These are phyloP conservation scores for Ilex paraguariensis DNA, from an alignment of 305 asterid genomes.

Conservation along the genomic window DNA sequence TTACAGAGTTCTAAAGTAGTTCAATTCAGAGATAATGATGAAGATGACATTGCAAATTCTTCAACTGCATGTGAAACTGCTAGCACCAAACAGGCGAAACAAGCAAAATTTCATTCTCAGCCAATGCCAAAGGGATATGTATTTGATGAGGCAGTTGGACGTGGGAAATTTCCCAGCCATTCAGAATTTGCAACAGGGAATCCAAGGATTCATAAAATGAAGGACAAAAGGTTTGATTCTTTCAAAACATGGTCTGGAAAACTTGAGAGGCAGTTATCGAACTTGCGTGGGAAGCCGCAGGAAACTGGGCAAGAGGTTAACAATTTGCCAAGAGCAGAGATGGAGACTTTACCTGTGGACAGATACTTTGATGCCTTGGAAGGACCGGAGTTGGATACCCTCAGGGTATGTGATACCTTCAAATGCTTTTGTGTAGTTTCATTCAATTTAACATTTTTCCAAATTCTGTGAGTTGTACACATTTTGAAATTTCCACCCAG, in stretches of 20 bases:
- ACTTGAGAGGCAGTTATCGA: slow-evolving; percentile 64
- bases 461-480: too few relatives aligned
- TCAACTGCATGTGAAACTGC: neutral
- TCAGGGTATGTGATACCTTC: slow-evolving; percentile 37
- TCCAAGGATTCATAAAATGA: slow-evolving; percentile 34
- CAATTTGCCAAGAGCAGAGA: slow-evolving; percentile 25
- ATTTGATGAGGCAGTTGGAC: slow-evolving; percentile 16
- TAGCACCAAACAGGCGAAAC: slow-evolving; percentile 1
- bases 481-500: too few relatives aligned
- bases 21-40: slow-evolving; percentile 1
- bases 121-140: slow-evolving; percentile 47
- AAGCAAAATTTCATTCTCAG: slow-evolving; percentile 45
- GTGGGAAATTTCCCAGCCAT: slow-evolving; percentile 16
- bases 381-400: slow-evolving; percentile 75
- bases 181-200: slow-evolving; percentile 18
- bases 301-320: slow-evolving; percentile 28
- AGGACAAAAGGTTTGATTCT: slow-evolving; percentile 57
- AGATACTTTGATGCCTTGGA: slow-evolving; percentile 81
- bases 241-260: slow-evolving; percentile 84
- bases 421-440: too few relatives aligned
- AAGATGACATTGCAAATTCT: neutral
- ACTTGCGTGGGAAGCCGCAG: slow-evolving; percentile 36
- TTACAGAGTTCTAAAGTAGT: neutral
- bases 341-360: slow-evolving; percentile 37
- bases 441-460: too few relatives aligned